These are phyloP conservation scores for Globisporangium viniferum DNA, from an alignment of 352 stramenopile genomes.

Conservation along the genomic window DNA sequence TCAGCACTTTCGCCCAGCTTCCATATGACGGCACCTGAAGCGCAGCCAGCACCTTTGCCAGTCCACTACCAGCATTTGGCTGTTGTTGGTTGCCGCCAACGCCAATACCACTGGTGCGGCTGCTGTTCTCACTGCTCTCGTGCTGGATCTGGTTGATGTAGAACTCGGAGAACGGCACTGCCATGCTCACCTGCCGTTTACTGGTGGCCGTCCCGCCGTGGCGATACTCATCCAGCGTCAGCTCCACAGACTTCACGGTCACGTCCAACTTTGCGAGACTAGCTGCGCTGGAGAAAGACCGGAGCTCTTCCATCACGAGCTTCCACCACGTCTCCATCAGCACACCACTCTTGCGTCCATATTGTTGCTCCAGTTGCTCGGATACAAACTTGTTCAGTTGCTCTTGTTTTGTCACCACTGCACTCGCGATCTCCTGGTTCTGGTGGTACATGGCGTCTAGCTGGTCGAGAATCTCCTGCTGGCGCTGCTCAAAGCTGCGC, in stretches of 20 bases:
- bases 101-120: neutral
- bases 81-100: neutral
- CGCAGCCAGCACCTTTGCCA: slow-evolving; percentile 19
- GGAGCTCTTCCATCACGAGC: slow-evolving; percentile 29
- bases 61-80: slow-evolving; percentile 10
- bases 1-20: slow-evolving; percentile 27
- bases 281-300: slow-evolving; percentile 19
- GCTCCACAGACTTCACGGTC: slow-evolving; percentile 11
- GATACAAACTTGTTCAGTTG: slow-evolving; percentile 15
- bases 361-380: slow-evolving; percentile 8
- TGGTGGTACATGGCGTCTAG: slow-evolving; percentile 27
- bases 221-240: neutral
- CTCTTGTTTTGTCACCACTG: slow-evolving; percentile 24
- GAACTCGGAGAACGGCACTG: slow-evolving; percentile 30
- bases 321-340: slow-evolving; percentile 16
- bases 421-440: slow-evolving; percentile 24
- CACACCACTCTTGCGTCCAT: slow-evolving; percentile 11
- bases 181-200: slow-evolving; percentile 3
- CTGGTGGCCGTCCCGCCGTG: neutral
- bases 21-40: slow-evolving; percentile 19
- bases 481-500: slow-evolving; percentile 37
- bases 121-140: neutral
- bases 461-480: slow-evolving; percentile 32
- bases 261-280: slow-evolving; percentile 21
- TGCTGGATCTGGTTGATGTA: slow-evolving; percentile 35